Conservation (phyloP, 2,329 filamentous ascomycete genomes). For the Fonsecaea pugnacius region DNA sequence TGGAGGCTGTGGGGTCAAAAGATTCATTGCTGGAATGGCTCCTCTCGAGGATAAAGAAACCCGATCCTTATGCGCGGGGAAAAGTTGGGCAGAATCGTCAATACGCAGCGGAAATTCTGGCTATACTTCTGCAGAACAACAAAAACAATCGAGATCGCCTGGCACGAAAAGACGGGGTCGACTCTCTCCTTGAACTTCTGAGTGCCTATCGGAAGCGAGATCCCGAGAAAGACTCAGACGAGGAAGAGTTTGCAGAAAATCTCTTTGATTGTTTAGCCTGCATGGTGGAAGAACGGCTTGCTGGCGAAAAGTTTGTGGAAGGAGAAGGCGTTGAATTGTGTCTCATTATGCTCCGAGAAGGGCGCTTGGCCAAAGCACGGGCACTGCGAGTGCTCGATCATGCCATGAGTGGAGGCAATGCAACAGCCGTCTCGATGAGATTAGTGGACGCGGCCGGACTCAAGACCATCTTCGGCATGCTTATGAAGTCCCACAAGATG, state of each 20-base stretch:
- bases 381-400: slow-evolving; percentile 85
- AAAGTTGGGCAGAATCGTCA: slow-evolving; percentile 87
- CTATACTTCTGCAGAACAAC: slow-evolving; percentile 74
- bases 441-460: slow-evolving; percentile 83
- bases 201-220: slow-evolving; percentile 85
- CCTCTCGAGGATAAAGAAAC: slow-evolving; percentile 70
- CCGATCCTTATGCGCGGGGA: slow-evolving; percentile 57
- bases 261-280: slow-evolving; percentile 86
- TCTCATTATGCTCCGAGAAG: slow-evolving; percentile 88
- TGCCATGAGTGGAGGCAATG: slow-evolving; percentile 65
- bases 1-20: slow-evolving; percentile 69
- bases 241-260: slow-evolving; percentile 95
- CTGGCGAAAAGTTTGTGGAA: slow-evolving; percentile 81
- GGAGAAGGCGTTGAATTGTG: slow-evolving; percentile 91
- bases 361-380: slow-evolving; percentile 77
- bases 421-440: slow-evolving; percentile 69
- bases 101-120: slow-evolving; percentile 88
- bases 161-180: slow-evolving; percentile 68
- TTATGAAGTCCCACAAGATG: slow-evolving; percentile 48
- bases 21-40: slow-evolving; percentile 76
- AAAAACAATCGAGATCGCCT: slow-evolving; percentile 30
- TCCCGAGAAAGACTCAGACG: slow-evolving; percentile 80
- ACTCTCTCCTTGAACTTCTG: slow-evolving; percentile 78
- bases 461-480: slow-evolving; percentile 77
- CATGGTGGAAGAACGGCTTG: slow-evolving; percentile 72